A percentile compares a stretch with the other conserved stretches of the same genome.
These are phyloP conservation scores for Chloranthus sessilifolius DNA, from an alignment of 164 flowering plant species.

Conservation along the genomic window DNA sequence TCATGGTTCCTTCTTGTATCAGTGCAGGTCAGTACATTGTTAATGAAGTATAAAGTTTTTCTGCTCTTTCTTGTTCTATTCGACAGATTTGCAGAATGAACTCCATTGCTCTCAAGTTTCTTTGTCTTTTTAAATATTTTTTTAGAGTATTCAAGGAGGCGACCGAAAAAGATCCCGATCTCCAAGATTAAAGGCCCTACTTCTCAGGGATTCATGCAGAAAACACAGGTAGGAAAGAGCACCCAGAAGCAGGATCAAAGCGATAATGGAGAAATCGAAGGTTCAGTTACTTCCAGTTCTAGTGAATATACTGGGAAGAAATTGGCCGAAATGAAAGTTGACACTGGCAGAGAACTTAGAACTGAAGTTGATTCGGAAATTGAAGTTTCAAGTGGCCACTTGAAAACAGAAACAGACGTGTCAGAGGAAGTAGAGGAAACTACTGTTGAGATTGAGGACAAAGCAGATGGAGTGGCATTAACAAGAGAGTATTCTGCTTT, in stretches of 20 bases:
- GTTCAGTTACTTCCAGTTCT: constrained; percentile 18
- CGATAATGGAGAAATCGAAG: constrained; percentile 33
- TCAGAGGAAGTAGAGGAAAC: constrained; percentile 16
- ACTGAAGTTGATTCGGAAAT: constrained; percentile 13
- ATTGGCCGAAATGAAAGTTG: constrained; percentile 22
- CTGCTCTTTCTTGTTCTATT: background rate
- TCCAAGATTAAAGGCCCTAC: constrained; percentile 47
- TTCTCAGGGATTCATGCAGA: constrained; percentile 53
- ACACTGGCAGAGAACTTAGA: constrained; percentile 17
- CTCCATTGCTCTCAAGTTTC: background rate
- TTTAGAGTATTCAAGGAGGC: constrained; percentile 70
- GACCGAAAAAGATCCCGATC: constrained; percentile 39
- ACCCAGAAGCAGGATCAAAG: constrained; percentile 44
- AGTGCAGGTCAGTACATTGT: constrained; percentile 45
- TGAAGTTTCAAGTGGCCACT: background rate
- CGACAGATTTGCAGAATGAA: background rate
- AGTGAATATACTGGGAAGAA: constrained; percentile 23
- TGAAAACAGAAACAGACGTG: background rate
- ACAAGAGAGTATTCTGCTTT: constrained; percentile 2
- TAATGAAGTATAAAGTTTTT: background rate
- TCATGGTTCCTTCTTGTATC: constrained; percentile 26
- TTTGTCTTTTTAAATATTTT: background rate
- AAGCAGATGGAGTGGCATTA: constrained; percentile 12
- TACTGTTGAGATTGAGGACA: constrained; percentile 15
- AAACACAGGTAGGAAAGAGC: constrained; percentile 38